These are phyloP conservation scores for Narthecium ossifragum DNA, from an alignment of 106 monocot species.

Conservation along the genomic window DNA sequence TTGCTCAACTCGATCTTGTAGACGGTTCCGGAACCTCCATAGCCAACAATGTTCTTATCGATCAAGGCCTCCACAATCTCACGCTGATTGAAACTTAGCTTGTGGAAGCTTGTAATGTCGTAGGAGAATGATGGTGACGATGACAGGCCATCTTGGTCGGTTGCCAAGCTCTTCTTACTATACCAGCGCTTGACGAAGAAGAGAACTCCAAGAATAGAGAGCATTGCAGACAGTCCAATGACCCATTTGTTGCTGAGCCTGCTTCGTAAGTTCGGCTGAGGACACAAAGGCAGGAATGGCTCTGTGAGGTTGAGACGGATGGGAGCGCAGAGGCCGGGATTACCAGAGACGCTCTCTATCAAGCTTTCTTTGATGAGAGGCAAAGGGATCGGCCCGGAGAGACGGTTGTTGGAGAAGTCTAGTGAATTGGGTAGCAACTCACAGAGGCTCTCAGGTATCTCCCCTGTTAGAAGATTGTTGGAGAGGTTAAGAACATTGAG, in stretches of 20 bases:
- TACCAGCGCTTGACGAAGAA: slow-evolving; percentile 40
- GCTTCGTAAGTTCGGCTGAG: slow-evolving; percentile 27
- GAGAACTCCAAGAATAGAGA: slow-evolving; percentile 26
- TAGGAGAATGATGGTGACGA: slow-evolving; percentile 51
- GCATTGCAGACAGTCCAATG: slow-evolving; percentile 25
- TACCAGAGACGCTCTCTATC: slow-evolving; percentile 70
- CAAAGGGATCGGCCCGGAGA: slow-evolving; percentile 72
- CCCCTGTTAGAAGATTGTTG: slow-evolving; percentile 69
- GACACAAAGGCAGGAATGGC: slow-evolving; percentile 40
- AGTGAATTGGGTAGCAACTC: slow-evolving; percentile 75
- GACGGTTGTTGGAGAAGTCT: slow-evolving; percentile 85
- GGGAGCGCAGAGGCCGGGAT: slow-evolving; percentile 59
- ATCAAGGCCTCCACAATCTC: slow-evolving; percentile 88
- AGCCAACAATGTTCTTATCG: slow-evolving; percentile 92
- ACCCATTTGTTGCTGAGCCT: slow-evolving; percentile 48
- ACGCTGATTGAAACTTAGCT: slow-evolving; percentile 75
- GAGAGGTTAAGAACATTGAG: slow-evolving; percentile 97
- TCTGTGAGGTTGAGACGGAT: slow-evolving; percentile 31
- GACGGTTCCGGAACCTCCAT: slow-evolving; percentile 87
- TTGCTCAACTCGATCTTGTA: slow-evolving; percentile 84
- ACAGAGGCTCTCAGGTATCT: slow-evolving; percentile 77
- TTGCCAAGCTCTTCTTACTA: slow-evolving; percentile 3
- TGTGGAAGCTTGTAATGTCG: slow-evolving; percentile 88
- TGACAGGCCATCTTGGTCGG: slow-evolving; percentile 50
- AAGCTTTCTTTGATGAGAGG: slow-evolving; percentile 74